Percentiles rank a stretch among this genome's conserved stretches.
These are phyloP conservation scores for Zangia roseola DNA, from an alignment of 768 basidiomycete species.

Conservation along the genomic window DNA sequence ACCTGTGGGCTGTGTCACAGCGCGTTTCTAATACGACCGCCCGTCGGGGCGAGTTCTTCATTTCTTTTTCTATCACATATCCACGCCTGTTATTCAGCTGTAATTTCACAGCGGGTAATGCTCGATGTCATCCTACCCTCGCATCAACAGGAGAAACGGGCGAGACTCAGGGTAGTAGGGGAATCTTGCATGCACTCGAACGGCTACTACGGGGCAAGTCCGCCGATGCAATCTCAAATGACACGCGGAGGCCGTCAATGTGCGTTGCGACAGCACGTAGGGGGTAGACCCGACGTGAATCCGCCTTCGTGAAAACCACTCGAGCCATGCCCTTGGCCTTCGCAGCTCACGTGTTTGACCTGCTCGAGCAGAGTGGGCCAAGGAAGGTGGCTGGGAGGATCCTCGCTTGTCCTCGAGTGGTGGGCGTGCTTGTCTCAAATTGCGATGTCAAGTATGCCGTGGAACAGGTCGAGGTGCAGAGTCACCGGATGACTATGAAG, in stretches of 20 bases:
- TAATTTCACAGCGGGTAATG: too few relatives aligned
- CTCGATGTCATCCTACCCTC: too few relatives aligned
- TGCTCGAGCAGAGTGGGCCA: conserved; percentile 37
- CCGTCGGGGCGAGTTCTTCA: too few relatives aligned
- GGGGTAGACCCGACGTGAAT: too few relatives aligned
- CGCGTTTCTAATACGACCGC: conserved; percentile 64
- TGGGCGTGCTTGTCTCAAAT: conserved; percentile 3
- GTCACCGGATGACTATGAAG: conserved; percentile 6
- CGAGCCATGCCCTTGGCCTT: conserved; percentile 29
- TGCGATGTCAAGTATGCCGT: background rate
- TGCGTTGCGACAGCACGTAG: too few relatives aligned
- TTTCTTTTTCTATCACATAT: too few relatives aligned
- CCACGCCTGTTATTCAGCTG: too few relatives aligned
- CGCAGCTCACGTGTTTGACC: conserved; percentile 37
- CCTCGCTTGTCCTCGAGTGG: conserved; percentile 11
- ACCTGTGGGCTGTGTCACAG: conserved; percentile 43
- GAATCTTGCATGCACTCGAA: conserved; percentile 66
- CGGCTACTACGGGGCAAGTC: too few relatives aligned
- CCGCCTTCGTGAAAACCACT: conserved; percentile 43
- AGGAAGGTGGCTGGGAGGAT: conserved; percentile 31
- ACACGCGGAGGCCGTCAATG: too few relatives aligned
- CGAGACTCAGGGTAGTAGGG: conserved; percentile 59
- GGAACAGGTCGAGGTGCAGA: background rate
- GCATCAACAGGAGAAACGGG: conserved; percentile 51
- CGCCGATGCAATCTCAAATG: too few relatives aligned